These are phyloP conservation scores for Cystoisospora suis DNA, from an alignment of 169 alveolate species.

Conservation along the genomic window DNA sequence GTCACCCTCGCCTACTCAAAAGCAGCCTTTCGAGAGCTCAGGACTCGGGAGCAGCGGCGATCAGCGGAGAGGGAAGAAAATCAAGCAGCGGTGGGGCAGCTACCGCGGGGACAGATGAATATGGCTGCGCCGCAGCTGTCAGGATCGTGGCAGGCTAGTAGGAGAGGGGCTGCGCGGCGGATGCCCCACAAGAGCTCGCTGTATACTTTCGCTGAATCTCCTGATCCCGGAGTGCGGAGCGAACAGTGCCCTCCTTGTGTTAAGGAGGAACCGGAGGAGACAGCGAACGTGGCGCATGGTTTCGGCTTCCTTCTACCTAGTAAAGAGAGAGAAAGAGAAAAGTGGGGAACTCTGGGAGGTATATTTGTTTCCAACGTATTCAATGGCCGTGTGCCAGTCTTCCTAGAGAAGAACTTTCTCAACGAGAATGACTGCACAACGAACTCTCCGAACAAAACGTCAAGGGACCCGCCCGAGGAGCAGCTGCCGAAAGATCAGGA, in stretches of 20 bases:
- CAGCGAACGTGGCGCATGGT: neutral
- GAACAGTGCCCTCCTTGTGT: neutral
- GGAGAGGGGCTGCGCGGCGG: neutral
- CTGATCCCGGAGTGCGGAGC: neutral
- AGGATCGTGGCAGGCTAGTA: neutral
- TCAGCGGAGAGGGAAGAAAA: neutral
- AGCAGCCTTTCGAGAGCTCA: neutral
- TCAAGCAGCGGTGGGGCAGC: neutral
- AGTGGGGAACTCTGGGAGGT: slow-evolving; percentile 49
- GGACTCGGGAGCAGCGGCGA: neutral
- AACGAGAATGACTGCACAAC: neutral
- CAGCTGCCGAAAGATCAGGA: too few species aligned
- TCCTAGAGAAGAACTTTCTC: neutral
- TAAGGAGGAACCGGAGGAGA: neutral
- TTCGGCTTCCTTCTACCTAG: slow-evolving; percentile 43
- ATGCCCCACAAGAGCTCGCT: neutral
- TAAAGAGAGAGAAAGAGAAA: neutral
- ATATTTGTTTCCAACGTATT: slow-evolving; percentile 37
- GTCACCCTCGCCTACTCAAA: slow-evolving; percentile 38
- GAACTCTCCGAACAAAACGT: too few species aligned
- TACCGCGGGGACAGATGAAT: neutral
- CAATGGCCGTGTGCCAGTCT: slow-evolving; percentile 2
- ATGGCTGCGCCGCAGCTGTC: neutral
- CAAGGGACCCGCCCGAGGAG: too few species aligned
- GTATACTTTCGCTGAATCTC: neutral